Evolutionary conservation across 2,329 filamentous ascomycete genomes (phyloP).

Genomic region (Didymella pomorum): DNA sequence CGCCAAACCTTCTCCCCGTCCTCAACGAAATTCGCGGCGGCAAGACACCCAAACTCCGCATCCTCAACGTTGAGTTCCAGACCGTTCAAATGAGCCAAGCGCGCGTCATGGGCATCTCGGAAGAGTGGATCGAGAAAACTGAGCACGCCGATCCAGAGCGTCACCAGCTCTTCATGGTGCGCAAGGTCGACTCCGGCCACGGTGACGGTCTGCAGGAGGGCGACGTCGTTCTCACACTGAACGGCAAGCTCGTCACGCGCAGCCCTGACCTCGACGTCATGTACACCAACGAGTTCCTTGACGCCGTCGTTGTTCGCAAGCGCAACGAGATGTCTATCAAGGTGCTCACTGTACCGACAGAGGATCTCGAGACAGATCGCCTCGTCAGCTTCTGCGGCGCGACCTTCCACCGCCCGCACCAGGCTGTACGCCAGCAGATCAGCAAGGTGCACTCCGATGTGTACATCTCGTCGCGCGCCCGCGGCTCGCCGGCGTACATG

Average conservation of each 20-base stretch:
- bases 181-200: slow-evolving; percentile 78
- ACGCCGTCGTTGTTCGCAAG: slow-evolving; percentile 86
- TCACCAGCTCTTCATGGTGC: slow-evolving; percentile 98
- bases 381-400: slow-evolving; percentile 96
- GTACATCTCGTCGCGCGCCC: slow-evolving; percentile 81
- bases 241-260: slow-evolving; percentile 89
- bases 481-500: slow-evolving; percentile 50
- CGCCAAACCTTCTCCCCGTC: slow-evolving; percentile 88
- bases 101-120: slow-evolving; percentile 94
- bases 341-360: slow-evolving; percentile 84
- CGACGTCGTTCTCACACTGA: slow-evolving; percentile 90
- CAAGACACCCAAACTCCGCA: slow-evolving; percentile 80
- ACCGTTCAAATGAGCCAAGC: slow-evolving; percentile 97
- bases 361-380: slow-evolving; percentile 90
- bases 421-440: slow-evolving; percentile 96
- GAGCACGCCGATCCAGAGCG: slow-evolving; percentile 87
- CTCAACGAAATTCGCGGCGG: slow-evolving; percentile 84
- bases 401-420: slow-evolving; percentile 89
- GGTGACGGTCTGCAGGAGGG: slow-evolving; percentile 80
- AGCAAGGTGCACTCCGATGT: slow-evolving; percentile 95
- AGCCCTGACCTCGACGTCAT: slow-evolving; percentile 94
- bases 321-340: slow-evolving; percentile 79
- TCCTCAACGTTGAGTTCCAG: slow-evolving; percentile 92
- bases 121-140: slow-evolving; percentile 94
- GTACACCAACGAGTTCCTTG: slow-evolving; percentile 86